These are phyloP conservation scores for Oryza rufipogon DNA, from an alignment of 176 grass and related monocot species.

Conservation along the genomic window DNA sequence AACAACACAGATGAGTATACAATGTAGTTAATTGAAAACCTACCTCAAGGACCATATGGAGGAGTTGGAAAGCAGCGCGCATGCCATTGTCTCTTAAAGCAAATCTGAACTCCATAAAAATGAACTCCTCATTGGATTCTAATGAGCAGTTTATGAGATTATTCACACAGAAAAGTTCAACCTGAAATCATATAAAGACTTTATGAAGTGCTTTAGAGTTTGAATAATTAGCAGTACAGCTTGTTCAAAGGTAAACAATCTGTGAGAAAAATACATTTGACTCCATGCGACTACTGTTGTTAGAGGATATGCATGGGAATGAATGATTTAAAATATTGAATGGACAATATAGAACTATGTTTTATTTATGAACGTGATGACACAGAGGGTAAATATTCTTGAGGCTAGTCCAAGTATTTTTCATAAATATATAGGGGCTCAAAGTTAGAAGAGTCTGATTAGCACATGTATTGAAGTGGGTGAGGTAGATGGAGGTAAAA, in stretches of 20 bases:
- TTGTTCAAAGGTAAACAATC: constrained; percentile 12
- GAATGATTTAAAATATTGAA: neutral
- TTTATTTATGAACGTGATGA: constrained; percentile 15
- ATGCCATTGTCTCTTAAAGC: constrained; percentile 97
- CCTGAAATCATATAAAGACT: constrained; percentile 51
- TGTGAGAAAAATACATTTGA: neutral
- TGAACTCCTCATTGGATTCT: constrained; percentile 97
- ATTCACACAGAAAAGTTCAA: constrained; percentile 99
- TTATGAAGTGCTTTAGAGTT: neutral
- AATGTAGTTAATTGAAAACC: constrained; percentile 24
- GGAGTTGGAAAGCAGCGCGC: constrained; percentile 97
- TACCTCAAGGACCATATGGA: constrained; percentile 99
- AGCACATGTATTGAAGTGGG: constrained; percentile 14
- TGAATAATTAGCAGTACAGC: constrained; percentile 17
- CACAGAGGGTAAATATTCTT: neutral
- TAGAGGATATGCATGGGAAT: neutral
- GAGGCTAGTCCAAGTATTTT: constrained; percentile 4
- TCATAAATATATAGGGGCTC: neutral
- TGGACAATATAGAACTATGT: neutral
- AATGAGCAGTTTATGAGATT: constrained; percentile 98
- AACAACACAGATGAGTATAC: constrained; percentile 28
- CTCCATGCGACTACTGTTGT: neutral
- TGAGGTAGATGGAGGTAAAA: neutral
- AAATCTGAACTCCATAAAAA: constrained; percentile 98
- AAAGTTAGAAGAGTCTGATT: constrained; percentile 8